Evolutionary conservation across 192 early-diverging fungal genomes (phyloP), one percentile per base, ranked within the genome.

Genomic region (Rhizophagus clarus): DNA sequence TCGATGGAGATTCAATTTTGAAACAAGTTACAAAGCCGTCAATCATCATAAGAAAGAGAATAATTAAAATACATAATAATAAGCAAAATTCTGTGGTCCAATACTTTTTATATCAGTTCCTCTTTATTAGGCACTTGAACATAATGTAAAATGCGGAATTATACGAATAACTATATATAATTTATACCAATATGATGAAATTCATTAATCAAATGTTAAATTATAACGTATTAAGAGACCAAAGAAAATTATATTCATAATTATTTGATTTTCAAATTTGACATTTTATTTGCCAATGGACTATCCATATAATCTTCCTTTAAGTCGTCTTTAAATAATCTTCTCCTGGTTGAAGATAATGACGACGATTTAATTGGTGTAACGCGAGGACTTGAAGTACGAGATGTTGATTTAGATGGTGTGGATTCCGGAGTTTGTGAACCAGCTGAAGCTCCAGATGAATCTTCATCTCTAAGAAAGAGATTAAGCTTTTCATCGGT

Each of bases 401-500:
- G 28, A n/a, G 69, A 71, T 15, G 37, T 71, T 40, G 69, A 71
- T 71, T 29, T 37, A n/a, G 69, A n/a, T 11, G 69, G 37, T 71
- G 69, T 71, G 2, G 69, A 29, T 34, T 71, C 37, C 11, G 34
- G 31, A 12, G 69, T 37, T 11, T 31, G 22, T 31, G 56, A 24
- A 61, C 28, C 56, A 78, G 40, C 17, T n/a, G 78, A 73, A 60
- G 51, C 56, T 5, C 64, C 45, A 28, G 78, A 37, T 28, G 47
- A 64, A 74, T 81, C 74, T n/a, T 88, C 87, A 45, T 87, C 84
- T 68, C 68, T 62, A 42, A 91, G 61, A 66, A 88, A 95, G 63
- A 92, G 77, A 49, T 88, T 83, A 40, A 95, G 83, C 68, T 91
- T 89, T 70, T 93, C 93, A 82, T 95, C 93, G 8, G 88, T 81